Conservation (phyloP, 768 basidiomycete species). For the Tricholoma matsutake region DNA sequence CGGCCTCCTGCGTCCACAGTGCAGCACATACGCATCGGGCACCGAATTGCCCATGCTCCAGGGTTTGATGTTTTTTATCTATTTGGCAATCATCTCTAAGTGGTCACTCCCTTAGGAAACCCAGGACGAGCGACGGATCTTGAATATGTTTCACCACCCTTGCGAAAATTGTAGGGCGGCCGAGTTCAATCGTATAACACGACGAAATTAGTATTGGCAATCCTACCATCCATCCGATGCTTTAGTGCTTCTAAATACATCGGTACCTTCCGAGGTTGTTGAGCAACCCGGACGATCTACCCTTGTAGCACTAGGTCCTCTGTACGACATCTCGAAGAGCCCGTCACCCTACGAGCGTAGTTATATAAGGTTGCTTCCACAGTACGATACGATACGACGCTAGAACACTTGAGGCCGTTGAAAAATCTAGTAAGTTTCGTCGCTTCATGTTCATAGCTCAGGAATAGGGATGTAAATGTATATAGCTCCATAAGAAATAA, state of each 20-base stretch:
- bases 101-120: constrained; percentile 25
- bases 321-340: background rate
- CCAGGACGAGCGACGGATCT: constrained; percentile 51
- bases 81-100: background rate
- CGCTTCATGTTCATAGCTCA: background rate
- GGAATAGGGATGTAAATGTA: background rate
- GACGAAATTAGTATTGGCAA: constrained; percentile 9
- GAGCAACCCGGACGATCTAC: background rate
- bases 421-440: background rate
- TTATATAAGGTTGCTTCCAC: background rate
- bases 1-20: constrained; percentile 50
- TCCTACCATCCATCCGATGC: background rate
- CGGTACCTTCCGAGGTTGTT: constrained; percentile 5
- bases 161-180: constrained; percentile 54
- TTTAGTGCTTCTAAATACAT: background rate
- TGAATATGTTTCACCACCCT: constrained; percentile 62
- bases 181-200: constrained; percentile 27
- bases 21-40: constrained; percentile 58
- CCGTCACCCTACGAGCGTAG: background rate
- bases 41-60: constrained; percentile 52
- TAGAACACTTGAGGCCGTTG: background rate
- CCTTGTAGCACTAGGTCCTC: background rate
- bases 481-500: background rate
- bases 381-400: background rate
- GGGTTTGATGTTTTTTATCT: constrained; percentile 21